A percentile compares a stretch with the other conserved stretches of the same genome.
phyloP scores from a whole-genome alignment of 345 rosid genomes.

The Xanthoceras sorbifolium region DNA sequence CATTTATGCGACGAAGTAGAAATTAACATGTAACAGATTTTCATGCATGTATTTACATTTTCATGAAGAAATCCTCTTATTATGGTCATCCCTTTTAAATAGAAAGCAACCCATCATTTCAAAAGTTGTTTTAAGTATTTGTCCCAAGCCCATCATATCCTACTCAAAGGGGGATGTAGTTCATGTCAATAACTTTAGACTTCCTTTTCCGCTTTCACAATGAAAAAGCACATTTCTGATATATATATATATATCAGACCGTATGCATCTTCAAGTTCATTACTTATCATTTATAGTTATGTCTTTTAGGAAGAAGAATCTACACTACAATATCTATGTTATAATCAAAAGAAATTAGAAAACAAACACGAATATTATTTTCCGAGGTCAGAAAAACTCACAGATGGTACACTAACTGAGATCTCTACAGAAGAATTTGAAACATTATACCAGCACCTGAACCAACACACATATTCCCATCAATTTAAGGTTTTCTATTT shows the following conservation, averaged over 20 bases:
- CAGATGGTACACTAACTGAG: slow-evolving; percentile 52
- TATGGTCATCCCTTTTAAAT: too few species aligned
- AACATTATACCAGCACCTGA: slow-evolving; percentile 68
- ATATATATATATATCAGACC: background rate
- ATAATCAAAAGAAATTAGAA: slow-evolving; percentile 12
- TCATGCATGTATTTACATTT: background rate
- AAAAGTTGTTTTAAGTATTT: background rate
- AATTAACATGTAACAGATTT: background rate
- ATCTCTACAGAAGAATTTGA: slow-evolving; percentile 52
- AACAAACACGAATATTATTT: slow-evolving; percentile 29
- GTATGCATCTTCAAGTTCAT: slow-evolving; percentile 5
- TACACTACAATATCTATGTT: slow-evolving; percentile 3
- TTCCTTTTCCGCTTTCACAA: background rate
- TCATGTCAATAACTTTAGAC: background rate
- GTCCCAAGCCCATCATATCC: background rate
- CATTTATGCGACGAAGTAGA: background rate
- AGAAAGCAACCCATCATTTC: background rate
- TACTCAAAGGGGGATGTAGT: background rate
- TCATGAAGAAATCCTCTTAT: background rate
- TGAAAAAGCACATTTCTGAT: background rate
- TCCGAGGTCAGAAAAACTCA: slow-evolving; percentile 56
- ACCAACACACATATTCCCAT: slow-evolving; percentile 39
- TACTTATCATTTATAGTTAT: background rate
- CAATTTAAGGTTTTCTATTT: background rate
- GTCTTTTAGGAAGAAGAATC: background rate